Conservation (phyloP, 2,329 filamentous ascomycete genomes). For the Anisogramma anomala region DNA sequence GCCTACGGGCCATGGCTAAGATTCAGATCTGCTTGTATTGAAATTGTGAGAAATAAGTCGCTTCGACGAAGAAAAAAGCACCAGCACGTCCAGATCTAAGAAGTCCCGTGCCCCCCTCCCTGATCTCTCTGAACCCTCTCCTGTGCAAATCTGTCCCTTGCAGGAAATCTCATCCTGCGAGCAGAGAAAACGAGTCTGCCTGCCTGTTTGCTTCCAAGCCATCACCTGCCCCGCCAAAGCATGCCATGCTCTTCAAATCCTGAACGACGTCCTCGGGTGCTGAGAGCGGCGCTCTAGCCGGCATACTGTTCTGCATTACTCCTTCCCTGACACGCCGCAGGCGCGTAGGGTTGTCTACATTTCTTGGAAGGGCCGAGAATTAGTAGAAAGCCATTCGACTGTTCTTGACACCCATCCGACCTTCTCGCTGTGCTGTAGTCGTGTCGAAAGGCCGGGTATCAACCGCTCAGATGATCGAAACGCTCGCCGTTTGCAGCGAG, state of each 20-base stretch:
- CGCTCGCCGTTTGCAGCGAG: not conserved
- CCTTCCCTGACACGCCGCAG: not conserved
- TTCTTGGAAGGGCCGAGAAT: constrained; percentile 6
- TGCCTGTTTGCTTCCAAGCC: not conserved
- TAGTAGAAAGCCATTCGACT: constrained; percentile 7
- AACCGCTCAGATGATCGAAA: not conserved
- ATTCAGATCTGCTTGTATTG: constrained; percentile 15
- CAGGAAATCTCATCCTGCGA: not conserved
- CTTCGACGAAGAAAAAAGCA: constrained; percentile 14
- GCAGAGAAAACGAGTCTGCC: not conserved
- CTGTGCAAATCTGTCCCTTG: constrained; percentile 2
- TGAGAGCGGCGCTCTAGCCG: constrained; percentile 5
- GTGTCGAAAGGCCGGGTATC: not conserved
- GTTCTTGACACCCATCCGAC: constrained; percentile 9
- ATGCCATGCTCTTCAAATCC: not conserved
- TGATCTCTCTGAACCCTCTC: constrained; percentile 4
- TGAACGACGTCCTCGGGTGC: constrained; percentile 1
- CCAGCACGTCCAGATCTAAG: constrained; percentile 14
- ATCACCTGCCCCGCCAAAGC: not conserved
- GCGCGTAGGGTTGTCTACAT: constrained; percentile 1
- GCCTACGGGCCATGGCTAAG: no score
- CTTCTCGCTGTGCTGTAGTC: constrained; percentile 4
- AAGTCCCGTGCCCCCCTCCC: constrained; percentile 5
- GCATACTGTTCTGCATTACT: not conserved
- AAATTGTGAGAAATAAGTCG: constrained; percentile 13